phyloP scores from a whole-genome alignment of 495 filamentous ascomycete genomes.

The Cladorrhinum samala region DNA sequence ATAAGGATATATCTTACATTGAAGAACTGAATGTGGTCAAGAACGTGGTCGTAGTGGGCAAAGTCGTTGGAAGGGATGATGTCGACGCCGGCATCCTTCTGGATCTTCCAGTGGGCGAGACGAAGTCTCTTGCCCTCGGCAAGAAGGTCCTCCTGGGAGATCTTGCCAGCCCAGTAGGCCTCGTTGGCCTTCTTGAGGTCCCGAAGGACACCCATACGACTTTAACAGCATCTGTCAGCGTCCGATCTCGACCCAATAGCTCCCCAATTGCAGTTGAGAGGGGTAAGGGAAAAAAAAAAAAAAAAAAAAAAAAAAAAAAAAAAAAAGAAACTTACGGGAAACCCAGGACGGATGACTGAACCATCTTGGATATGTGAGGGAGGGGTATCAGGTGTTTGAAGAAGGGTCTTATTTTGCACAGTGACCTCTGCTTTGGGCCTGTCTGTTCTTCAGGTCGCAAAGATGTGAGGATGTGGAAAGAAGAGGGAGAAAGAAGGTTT shows the following conservation, averaged over 20 bases:
- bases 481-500: slow-evolving; percentile 1
- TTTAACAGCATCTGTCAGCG: not conserved
- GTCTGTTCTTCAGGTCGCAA: slow-evolving; percentile 7
- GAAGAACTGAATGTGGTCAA: slow-evolving; percentile 98
- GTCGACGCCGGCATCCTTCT: slow-evolving; percentile 94
- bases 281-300: not conserved
- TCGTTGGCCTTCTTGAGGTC: slow-evolving; percentile 99
- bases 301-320: not conserved
- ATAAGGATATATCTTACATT: slow-evolving; percentile 54
- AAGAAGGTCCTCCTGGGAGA: slow-evolving; percentile 80
- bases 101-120: slow-evolving; percentile 96
- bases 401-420: slow-evolving; percentile 8
- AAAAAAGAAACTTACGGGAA: slow-evolving; percentile 27
- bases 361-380: slow-evolving; percentile 52
- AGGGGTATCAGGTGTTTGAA: slow-evolving; percentile 13
- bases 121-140: slow-evolving; percentile 93
- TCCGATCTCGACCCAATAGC: slow-evolving; percentile 63
- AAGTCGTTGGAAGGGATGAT: slow-evolving; percentile 99
- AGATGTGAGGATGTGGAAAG: slow-evolving; percentile 11
- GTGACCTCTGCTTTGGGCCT: slow-evolving; percentile 10
- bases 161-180: slow-evolving; percentile 92
- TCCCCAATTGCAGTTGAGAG: too few relatives aligned
- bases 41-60: slow-evolving; percentile 95
- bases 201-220: slow-evolving; percentile 92
- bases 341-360: slow-evolving; percentile 54